phyloP scores from a whole-genome alignment of 805 yeast genomes.

The Candida oleophila region DNA sequence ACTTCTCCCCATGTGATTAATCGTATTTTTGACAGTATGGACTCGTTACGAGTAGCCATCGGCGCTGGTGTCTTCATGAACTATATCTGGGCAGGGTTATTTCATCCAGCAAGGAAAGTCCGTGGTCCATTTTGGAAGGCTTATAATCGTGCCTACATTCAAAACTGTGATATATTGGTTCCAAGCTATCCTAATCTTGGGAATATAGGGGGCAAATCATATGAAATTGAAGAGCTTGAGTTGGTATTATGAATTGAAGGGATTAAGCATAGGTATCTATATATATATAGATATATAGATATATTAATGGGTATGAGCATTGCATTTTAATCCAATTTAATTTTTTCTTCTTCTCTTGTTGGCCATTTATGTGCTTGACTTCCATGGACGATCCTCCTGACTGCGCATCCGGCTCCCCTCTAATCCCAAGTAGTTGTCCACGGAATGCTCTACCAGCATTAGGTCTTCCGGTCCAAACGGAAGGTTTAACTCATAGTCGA shows the following conservation, averaged over 20 bases:
- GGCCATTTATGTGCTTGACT: background rate
- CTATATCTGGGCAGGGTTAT: slow-evolving; percentile 84
- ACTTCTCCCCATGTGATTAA: slow-evolving; percentile 93
- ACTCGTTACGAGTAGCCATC: slow-evolving; percentile 64
- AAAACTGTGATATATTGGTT: slow-evolving; percentile 69
- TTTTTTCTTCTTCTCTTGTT: no score
- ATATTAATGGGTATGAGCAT: no score
- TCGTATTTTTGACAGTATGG: slow-evolving; percentile 78
- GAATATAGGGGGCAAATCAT: slow-evolving; percentile 17
- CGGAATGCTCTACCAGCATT: slow-evolving; percentile 6
- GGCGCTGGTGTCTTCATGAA: slow-evolving; percentile 77
- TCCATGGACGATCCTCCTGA: background rate
- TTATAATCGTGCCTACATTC: slow-evolving; percentile 74
- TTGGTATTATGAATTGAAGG: slow-evolving; percentile 25
- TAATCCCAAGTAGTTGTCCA: slow-evolving; percentile 8
- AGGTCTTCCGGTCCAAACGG: slow-evolving; percentile 5
- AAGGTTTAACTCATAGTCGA: slow-evolving; percentile 9
- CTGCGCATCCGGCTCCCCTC: no score
- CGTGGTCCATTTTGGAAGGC: slow-evolving; percentile 83
- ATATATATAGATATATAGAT: no score
- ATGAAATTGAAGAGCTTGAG: slow-evolving; percentile 53
- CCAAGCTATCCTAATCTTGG: slow-evolving; percentile 68
- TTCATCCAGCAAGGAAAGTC: slow-evolving; percentile 90
- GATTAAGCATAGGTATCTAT: no score
- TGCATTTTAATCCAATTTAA: no score